Base-by-base conservation (phyloP, 495 filamentous ascomycete genomes). In the Talaromyces wortmannii region DNA sequence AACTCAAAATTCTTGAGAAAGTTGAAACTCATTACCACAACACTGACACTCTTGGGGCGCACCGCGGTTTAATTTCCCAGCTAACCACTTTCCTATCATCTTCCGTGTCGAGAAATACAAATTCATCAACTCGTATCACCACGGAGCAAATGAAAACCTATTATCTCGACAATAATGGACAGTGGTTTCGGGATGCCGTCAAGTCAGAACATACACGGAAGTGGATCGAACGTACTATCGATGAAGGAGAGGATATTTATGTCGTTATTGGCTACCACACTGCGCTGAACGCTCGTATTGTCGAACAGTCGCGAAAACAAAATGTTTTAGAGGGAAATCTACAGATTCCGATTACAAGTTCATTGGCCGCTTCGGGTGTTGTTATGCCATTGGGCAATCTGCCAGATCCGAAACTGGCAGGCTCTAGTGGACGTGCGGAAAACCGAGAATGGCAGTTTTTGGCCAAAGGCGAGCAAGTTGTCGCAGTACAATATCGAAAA, bases 231-330 rank as follows among this genome's bases (percentile, higher is more conserved):
- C 49, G 44, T 59, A 16, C 6, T 6, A 12, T 36, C 6, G 48
- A 62, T 33, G 57, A 59, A 56, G 57, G 52, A 43, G 52, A 57
- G 50, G 59, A 59, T 45, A 62, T 62, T 52, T 62, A 62, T 17
- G 11, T 57, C 33, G 51, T 58, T n/a, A 30, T 58, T 16, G 51
- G 50, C 52, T 55, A 59, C 50, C 53, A 52, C 18, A 59, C 54
- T 40, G 40, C 52, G 18, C 12, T 52, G 29, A 12, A 36, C 33
- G 55, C 45, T 59, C 53, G 16, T 31, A 57, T 57, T 29, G 53
- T 45, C 42, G 57, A 51, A 30, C 57, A 52, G 16, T 45, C 40
- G 23, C 44, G 47, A 50, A 54, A 7, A 31, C 55, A 53, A 31
- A 52, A 16, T 45, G 48, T 47, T 6, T 59, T 42, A 11, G 46